These are phyloP conservation scores for Triticum dicoccoides DNA, from an alignment of 176 grass and related monocot species.

Conservation along the genomic window DNA sequence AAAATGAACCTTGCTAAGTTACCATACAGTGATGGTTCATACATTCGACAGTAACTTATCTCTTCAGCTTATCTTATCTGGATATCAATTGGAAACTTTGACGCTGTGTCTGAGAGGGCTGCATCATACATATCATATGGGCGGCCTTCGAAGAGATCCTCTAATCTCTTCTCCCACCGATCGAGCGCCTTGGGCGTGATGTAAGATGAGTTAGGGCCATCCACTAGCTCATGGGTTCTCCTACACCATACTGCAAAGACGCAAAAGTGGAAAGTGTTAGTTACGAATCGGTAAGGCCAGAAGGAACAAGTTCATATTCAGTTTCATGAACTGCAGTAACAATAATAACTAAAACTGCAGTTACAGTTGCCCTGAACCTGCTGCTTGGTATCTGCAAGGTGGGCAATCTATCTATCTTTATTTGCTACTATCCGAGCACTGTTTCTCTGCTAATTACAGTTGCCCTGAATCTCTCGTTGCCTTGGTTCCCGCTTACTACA, in stretches of 20 bases:
- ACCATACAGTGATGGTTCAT: not conserved
- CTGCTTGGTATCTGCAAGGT: too few species aligned
- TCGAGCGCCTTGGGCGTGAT: constrained; percentile 85
- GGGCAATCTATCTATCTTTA: too few species aligned
- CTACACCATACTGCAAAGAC: constrained; percentile 75
- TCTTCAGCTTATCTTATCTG: constrained; percentile 43
- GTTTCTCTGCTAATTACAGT: too few species aligned
- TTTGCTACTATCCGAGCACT: too few species aligned
- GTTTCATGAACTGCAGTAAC: not conserved
- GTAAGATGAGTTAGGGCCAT: constrained; percentile 87
- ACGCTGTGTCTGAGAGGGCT: constrained; percentile 63
- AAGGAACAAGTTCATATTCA: not conserved
- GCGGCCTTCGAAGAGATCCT: constrained; percentile 72
- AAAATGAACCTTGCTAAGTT: not conserved
- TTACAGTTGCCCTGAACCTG: too few species aligned
- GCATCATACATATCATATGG: constrained; percentile 92
- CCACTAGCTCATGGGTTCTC: constrained; percentile 93
- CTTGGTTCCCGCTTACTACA: too few species aligned
- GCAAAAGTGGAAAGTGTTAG: not conserved
- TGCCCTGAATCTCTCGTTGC: too few species aligned
- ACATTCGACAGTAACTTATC: not conserved
- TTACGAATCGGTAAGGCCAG: too few species aligned
- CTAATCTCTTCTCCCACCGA: constrained; percentile 73
- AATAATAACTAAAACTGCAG: not conserved
- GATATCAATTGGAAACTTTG: constrained; percentile 80